Base-by-base conservation (phyloP, 106 monocot genomes). In the Platanthera guangdongensis region DNA sequence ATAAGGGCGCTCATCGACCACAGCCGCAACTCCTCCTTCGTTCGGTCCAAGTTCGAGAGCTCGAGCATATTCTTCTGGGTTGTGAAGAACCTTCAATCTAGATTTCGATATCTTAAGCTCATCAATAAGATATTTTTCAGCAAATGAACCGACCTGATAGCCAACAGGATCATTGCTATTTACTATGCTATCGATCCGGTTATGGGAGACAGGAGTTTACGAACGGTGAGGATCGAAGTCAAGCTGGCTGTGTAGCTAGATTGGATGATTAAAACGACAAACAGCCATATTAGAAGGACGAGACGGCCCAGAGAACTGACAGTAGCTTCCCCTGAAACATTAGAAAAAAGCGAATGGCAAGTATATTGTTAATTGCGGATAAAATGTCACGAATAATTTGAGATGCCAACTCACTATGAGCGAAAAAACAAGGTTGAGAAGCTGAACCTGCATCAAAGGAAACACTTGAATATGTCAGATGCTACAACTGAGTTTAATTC, bases 341-440 rank as follows among this genome's bases (percentile, higher is more conserved):
- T 7, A 76, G 18, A 30, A 30, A 13, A 78, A 64, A 52, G 6
- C 18, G 30, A 59, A 63, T 10, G 47, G 21, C 47, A 21, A 22
- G 22, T 46, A 9, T 55, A 14, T 13, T 6, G 2, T 50, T 8
- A 50, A 50, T 50, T 48, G 39, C 39, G 18, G 55, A 47, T 1
- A 84, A 7, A 49, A 60, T 45, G 67, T 64, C 28, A 64, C 5
- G 14, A 50, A 19, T 51, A 51, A 48, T 63, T 68, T 8, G n/a
- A 15, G 49, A 62, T 32, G n/a, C 74, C 73, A 52, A 83, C 90
- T 94, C 76, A 94, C 94, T 90, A 49, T 94, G 94, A 7, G 90
- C 47, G 45, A 90, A 94, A n/a, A 78, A 94, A 94, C 76, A 94
- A 79, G 63, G 94, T 94, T 52, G 88, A 91, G 78, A 94, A 88